Conservation (phyloP, 805 yeast genomes). For the Saccharomycopsis fibuligera region DNA sequence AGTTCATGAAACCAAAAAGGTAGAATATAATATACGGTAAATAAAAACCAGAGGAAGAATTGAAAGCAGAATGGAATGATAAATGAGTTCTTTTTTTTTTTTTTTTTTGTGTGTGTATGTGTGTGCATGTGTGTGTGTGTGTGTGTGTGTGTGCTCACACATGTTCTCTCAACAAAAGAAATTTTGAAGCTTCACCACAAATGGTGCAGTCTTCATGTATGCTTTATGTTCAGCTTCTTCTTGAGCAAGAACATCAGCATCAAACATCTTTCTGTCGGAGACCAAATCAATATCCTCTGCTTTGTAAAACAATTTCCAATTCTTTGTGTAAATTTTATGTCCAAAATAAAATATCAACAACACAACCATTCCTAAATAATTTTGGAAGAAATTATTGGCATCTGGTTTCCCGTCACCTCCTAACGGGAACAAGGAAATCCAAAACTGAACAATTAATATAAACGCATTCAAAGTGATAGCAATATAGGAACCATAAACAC, state of each 20-base stretch:
- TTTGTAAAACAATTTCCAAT: constrained; percentile 30
- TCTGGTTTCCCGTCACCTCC: constrained; percentile 29
- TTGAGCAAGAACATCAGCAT: constrained; percentile 23
- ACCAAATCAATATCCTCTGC: constrained; percentile 39
- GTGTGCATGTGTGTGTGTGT: no score
- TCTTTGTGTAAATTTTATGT: constrained; percentile 43
- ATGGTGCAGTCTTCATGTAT: constrained; percentile 24
- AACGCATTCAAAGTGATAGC: constrained; percentile 44
- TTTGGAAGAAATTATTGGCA: constrained; percentile 43
- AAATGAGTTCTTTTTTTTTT: no score
- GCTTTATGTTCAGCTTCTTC: constrained; percentile 48
- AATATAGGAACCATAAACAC: constrained; percentile 47
- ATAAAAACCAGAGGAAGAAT: no score
- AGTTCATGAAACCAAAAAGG: no score
- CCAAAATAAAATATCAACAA: constrained; percentile 40
- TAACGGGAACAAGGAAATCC: constrained; percentile 60
- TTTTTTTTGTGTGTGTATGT: no score
- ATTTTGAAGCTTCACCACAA: constrained; percentile 10
- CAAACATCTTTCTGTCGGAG: constrained; percentile 40
- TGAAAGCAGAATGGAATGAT: no score
- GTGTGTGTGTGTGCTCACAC: no score
- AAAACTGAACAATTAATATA: constrained; percentile 53
- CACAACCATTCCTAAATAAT: constrained; percentile 44
- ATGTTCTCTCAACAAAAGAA: constrained; percentile 13
- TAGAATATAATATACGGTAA: no score